phyloP scores from a whole-genome alignment of 75 land plant genomes.

The Larix kaempferi region DNA sequence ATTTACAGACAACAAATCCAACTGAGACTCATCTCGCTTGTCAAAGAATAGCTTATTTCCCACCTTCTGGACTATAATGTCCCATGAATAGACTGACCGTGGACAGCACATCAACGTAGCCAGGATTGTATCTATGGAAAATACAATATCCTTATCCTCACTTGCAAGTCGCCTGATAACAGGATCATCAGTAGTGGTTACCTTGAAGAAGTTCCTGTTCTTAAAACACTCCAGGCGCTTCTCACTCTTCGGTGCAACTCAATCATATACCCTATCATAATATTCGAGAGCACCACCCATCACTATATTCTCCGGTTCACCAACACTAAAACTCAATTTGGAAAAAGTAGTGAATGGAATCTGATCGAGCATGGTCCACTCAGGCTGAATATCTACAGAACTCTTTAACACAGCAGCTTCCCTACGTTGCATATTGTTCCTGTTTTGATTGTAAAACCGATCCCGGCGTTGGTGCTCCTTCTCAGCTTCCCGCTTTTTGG shows the following conservation, averaged over 20 bases:
- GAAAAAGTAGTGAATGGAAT: slow-evolving; percentile 92
- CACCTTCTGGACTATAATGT: slow-evolving; percentile 86
- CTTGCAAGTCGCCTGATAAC: slow-evolving; percentile 86
- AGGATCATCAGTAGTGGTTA: slow-evolving; percentile 96
- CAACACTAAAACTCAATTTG: slow-evolving; percentile 72
- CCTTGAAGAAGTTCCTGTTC: slow-evolving; percentile 87
- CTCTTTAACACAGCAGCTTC: slow-evolving; percentile 64
- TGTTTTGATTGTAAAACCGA: too few relatives aligned
- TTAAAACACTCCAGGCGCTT: slow-evolving; percentile 83
- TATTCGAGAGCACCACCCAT: slow-evolving; percentile 83
- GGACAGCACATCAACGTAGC: slow-evolving; percentile 94
- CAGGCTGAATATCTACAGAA: slow-evolving; percentile 95
- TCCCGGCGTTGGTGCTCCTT: slow-evolving; percentile 44
- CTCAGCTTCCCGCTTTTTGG: slow-evolving; percentile 71
- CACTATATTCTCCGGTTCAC: slow-evolving; percentile 81
- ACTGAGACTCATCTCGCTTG: slow-evolving; percentile 88
- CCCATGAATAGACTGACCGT: slow-evolving; percentile 93
- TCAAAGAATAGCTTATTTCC: slow-evolving; percentile 98
- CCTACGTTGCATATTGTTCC: slow-evolving; percentile 47
- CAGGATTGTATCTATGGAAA: slow-evolving; percentile 92
- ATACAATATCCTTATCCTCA: slow-evolving; percentile 86
- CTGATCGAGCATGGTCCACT: slow-evolving; percentile 98
- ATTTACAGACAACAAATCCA: slow-evolving; percentile 86
- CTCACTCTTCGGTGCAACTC: slow-evolving; percentile 90
- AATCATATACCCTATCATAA: slow-evolving; percentile 79